Evolutionary conservation across 1,284 basidiomycete species (phyloP).

Genomic region (Neolentinus lepideus): DNA sequence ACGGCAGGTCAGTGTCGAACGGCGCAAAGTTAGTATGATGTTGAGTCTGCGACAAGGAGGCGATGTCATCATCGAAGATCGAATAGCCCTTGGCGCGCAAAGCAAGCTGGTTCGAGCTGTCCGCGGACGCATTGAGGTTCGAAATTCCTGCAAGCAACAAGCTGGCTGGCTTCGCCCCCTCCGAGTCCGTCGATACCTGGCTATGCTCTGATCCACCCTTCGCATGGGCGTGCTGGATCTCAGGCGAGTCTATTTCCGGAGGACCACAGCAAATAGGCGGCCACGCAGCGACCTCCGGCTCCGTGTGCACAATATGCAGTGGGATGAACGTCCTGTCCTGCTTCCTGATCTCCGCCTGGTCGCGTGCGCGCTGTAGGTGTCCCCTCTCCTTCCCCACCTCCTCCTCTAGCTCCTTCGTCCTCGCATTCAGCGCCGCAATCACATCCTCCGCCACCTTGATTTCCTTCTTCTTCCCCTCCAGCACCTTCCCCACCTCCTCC

Average conservation of each 20-base stretch:
- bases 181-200: background rate
- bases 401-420: slow-evolving; percentile 30
- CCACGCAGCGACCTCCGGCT: slow-evolving; percentile 16
- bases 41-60: slow-evolving; percentile 19
- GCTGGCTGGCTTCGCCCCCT: slow-evolving; percentile 27
- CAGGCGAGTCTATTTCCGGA: slow-evolving; percentile 8
- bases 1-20: slow-evolving; percentile 32
- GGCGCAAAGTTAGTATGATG: slow-evolving; percentile 38
- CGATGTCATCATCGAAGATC: slow-evolving; percentile 33
- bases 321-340: slow-evolving; percentile 33
- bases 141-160: slow-evolving; percentile 32
- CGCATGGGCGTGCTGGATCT: slow-evolving; percentile 7
- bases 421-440: slow-evolving; percentile 24
- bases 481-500: slow-evolving; percentile 34
- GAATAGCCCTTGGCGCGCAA: slow-evolving; percentile 31
- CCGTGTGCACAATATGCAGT: slow-evolving; percentile 20
- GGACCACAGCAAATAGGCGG: slow-evolving; percentile 8
- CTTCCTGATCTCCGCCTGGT: slow-evolving; percentile 40
- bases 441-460: slow-evolving; percentile 68
- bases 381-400: slow-evolving; percentile 40
- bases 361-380: slow-evolving; percentile 39
- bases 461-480: slow-evolving; percentile 58
- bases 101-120: slow-evolving; percentile 16
- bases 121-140: slow-evolving; percentile 19
- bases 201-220: background rate